A percentile compares a stretch with the other conserved stretches of the same genome.
These are phyloP conservation scores for Zizania palustris DNA, from an alignment of 202 grass and related monocot genomes.

Conservation along the genomic window DNA sequence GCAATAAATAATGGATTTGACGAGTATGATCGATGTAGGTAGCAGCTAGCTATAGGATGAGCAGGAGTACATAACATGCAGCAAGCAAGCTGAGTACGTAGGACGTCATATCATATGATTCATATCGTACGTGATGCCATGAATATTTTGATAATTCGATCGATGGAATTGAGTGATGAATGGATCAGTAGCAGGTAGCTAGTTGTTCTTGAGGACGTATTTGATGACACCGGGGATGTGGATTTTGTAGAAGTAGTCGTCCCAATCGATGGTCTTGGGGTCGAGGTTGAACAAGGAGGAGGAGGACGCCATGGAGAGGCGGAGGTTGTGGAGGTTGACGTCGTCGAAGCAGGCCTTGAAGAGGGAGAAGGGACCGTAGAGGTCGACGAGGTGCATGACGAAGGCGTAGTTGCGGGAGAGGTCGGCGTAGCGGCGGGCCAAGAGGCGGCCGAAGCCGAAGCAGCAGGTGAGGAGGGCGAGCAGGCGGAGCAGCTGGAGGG, in stretches of 20 bases:
- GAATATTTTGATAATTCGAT: too few relatives aligned
- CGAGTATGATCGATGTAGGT: too few relatives aligned
- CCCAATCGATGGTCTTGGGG: conserved; percentile 66
- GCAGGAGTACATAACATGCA: too few relatives aligned
- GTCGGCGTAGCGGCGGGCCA: conserved; percentile 33
- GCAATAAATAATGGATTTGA: too few relatives aligned
- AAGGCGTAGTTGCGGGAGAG: conserved; percentile 53
- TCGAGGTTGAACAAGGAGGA: conserved; percentile 55
- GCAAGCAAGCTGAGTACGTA: too few relatives aligned
- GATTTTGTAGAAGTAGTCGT: conserved; percentile 59
- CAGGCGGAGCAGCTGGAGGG: conserved; percentile 64
- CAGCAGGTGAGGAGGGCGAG: conserved; percentile 41
- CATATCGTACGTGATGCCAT: too few relatives aligned
- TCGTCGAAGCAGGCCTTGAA: conserved; percentile 87
- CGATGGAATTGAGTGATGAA: too few relatives aligned
- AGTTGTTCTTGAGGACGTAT: conserved; percentile 47
- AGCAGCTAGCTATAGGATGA: too few relatives aligned
- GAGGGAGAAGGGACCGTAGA: conserved; percentile 64
- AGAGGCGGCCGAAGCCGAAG: conserved; percentile 45
- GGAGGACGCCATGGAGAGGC: conserved; percentile 24
- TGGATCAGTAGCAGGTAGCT: background rate
- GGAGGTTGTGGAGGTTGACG: conserved; percentile 55
- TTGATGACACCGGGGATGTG: conserved; percentile 78
- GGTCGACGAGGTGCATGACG: conserved; percentile 63
- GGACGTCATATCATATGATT: too few relatives aligned